These are phyloP conservation scores for Stephanodiscus minutulus DNA, from an alignment of 108 stramenopile genomes.

Conservation along the genomic window DNA sequence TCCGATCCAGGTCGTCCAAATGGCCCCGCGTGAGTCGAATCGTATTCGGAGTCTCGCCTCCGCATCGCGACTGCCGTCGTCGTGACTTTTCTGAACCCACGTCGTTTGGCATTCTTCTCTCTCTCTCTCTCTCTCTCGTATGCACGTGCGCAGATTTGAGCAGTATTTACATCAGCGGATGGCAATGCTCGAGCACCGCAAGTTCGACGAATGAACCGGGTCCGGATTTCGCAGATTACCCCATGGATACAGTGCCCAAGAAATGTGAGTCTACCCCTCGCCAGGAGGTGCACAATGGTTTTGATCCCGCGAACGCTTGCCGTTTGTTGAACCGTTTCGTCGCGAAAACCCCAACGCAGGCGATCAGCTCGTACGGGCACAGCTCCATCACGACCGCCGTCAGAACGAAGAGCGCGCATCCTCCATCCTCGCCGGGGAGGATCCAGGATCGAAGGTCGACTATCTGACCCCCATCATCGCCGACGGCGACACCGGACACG, in stretches of 20 bases:
- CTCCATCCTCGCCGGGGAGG: constrained; percentile 60
- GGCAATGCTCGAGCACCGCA: constrained; percentile 94
- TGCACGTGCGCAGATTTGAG: too few relatives aligned
- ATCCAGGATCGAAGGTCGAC: constrained; percentile 76
- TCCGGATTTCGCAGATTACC: constrained; percentile 93
- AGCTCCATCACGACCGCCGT: constrained; percentile 92
- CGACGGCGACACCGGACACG: constrained; percentile 95
- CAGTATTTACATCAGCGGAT: constrained; percentile 90
- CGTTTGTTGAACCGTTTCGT: too few relatives aligned
- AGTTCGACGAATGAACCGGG: constrained; percentile 94
- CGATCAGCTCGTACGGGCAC: constrained; percentile 94
- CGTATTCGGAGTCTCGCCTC: too few relatives aligned
- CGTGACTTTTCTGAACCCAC: too few relatives aligned
- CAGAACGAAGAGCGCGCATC: constrained; percentile 84
- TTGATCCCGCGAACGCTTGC: too few relatives aligned
- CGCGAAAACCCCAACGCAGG: too few relatives aligned
- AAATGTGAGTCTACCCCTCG: too few relatives aligned
- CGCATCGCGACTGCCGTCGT: too few relatives aligned
- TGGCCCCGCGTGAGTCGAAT: too few relatives aligned
- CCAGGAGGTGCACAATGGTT: too few relatives aligned
- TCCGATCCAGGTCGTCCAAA: constrained; percentile 94
- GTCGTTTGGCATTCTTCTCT: too few relatives aligned
- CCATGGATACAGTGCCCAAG: constrained; percentile 88
- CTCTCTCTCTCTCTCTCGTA: too few relatives aligned
- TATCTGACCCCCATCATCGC: constrained; percentile 94